A percentile compares a stretch with the other conserved stretches of the same genome.
Evolutionary conservation across 1,284 basidiomycete genomes (phyloP).

Genomic region (Prillingera fragicola): DNA sequence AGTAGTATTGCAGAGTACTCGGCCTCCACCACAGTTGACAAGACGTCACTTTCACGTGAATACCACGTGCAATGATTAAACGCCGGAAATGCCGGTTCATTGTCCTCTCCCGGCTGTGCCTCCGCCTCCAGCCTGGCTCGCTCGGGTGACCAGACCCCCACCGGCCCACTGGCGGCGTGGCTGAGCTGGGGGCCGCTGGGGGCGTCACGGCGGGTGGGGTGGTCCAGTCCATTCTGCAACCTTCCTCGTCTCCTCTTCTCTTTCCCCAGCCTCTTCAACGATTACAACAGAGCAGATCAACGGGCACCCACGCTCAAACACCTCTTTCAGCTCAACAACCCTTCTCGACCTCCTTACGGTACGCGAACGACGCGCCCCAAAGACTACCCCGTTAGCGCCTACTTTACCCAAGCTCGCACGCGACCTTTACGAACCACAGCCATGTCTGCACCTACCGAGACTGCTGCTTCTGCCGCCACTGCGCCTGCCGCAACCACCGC

Average conservation of each 20-base stretch:
- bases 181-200: not conserved
- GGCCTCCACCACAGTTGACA: too few species aligned
- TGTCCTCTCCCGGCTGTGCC: not conserved
- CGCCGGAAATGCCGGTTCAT: not conserved
- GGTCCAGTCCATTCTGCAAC: constrained; percentile 7
- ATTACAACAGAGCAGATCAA: constrained; percentile 16
- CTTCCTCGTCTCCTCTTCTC: constrained; percentile 8
- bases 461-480: constrained; percentile 1
- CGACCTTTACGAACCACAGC: constrained; percentile 9
- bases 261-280: constrained; percentile 26
- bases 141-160: not conserved
- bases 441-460: constrained; percentile 20
- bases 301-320: constrained; percentile 4
- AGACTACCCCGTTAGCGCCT: constrained; percentile 11
- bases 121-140: not conserved
- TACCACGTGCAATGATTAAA: too few species aligned
- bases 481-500: constrained; percentile 3
- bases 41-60: too few species aligned
- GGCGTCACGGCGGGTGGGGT: not conserved
- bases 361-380: too few species aligned
- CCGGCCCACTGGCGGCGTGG: not conserved
- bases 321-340: constrained; percentile 5
- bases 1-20: too few species aligned
- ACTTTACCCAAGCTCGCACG: constrained; percentile 3
- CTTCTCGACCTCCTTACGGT: constrained; percentile 3